Base-by-base conservation (phyloP, 163 green algal genomes). In the Chlorella variabilis region DNA sequence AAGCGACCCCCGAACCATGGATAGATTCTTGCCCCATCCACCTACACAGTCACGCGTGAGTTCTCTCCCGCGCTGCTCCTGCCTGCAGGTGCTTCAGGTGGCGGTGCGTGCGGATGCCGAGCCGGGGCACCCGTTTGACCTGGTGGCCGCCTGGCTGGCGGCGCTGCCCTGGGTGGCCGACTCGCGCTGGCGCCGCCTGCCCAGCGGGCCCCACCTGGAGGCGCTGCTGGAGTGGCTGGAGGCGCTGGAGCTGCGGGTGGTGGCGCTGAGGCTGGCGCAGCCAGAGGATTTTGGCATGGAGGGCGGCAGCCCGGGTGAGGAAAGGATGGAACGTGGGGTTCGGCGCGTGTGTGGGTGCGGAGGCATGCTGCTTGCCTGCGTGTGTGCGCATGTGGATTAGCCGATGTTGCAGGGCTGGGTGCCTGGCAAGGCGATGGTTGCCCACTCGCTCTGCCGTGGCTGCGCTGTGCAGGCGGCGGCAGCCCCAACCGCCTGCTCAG, bases 111-210 rank as follows among this genome's bases (percentile, higher is more conserved):
- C 77, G 5, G 77, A 81, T 8, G 48, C 45, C 25, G 39, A 67
- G 42, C 59, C 69, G 18, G 33, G 13, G 0, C 31, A 71, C 21
- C 85, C 86, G 0, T 38, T 74, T 23, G 65, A 87, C 25, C n/a
- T 86, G 8, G 65, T 87, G 11, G 59, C 68, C 3, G 77, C 70
- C 11, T 90, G 86, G 86, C 78, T 90, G 61, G 73, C 58, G 6
- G 48, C 45, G 20, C 85, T 90, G 66, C n/a, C 61, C 18, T 90
- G 86, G 86, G 59, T 90, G 59, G 78, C 34, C 3, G 85, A 90
- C 71, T 51, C 69, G 8, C 77, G 85, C 23, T 90, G 85, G 85
- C 84, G 85, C 21, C 69, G 80, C 31, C 84, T 90, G 63, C 61
- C 78, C 42, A 18, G 20, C 38, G 82, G 75, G 1, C 23, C 73